These are phyloP conservation scores for Pseudoturritis turrita DNA, from an alignment of 345 rosid genomes.

Conservation along the genomic window DNA sequence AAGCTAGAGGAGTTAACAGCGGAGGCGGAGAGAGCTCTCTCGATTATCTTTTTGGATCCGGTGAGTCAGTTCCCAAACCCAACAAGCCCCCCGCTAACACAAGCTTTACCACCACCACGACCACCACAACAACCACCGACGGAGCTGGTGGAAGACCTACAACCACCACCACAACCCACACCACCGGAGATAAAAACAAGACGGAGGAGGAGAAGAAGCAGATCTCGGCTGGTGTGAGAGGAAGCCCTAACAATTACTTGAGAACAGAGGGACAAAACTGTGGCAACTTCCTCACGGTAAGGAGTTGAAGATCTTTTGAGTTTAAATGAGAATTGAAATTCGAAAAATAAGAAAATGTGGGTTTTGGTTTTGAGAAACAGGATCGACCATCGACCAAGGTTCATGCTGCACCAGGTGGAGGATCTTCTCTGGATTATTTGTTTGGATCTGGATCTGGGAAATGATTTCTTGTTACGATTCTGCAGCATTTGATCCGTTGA, in stretches of 20 bases:
- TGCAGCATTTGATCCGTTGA: background rate
- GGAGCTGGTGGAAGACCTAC: conserved; percentile 50
- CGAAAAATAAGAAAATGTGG: background rate
- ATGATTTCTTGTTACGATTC: background rate
- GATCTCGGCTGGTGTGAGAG: conserved; percentile 66
- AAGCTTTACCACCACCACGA: conserved; percentile 29
- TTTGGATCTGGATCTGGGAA: conserved; percentile 35
- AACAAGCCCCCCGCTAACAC: conserved; percentile 27
- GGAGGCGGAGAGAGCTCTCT: conserved; percentile 93
- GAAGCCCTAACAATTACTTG: conserved; percentile 61
- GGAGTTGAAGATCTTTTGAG: background rate
- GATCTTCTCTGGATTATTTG: conserved; percentile 51
- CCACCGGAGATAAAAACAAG: conserved; percentile 33
- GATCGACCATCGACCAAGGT: conserved; percentile 57
- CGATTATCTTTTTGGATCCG: conserved; percentile 78
- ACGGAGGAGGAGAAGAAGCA: conserved; percentile 38
- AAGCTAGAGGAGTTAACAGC: conserved; percentile 61
- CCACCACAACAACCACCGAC: conserved; percentile 30
- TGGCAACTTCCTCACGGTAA: conserved; percentile 81
- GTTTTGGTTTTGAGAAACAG: conserved; percentile 23
- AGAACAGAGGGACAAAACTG: conserved; percentile 82
- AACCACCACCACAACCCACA: conserved; percentile 31
- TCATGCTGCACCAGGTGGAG: conserved; percentile 55
- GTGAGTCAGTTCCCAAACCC: conserved; percentile 48
- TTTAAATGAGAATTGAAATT: background rate